phyloP scores from a whole-genome alignment of 2,329 filamentous ascomycete genomes.

The Aspergillus novoparasiticus region DNA sequence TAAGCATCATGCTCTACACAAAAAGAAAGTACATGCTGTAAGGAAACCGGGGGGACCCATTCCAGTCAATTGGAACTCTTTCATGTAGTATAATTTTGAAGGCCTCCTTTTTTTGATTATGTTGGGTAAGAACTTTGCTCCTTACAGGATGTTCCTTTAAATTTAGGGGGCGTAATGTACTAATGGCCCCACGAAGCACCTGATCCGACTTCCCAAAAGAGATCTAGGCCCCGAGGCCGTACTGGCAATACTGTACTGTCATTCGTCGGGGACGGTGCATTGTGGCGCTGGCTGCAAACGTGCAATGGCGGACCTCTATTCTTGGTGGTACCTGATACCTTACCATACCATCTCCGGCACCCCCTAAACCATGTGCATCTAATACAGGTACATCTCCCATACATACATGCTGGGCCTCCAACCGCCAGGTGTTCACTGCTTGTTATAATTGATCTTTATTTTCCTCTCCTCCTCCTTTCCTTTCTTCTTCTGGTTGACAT shows the following conservation, averaged over 20 bases:
- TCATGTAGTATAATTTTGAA: neutral
- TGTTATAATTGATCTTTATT: constrained; percentile 14
- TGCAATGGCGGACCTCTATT: neutral
- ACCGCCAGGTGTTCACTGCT: constrained; percentile 4
- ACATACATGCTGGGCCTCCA: constrained; percentile 7
- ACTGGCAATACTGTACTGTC: neutral
- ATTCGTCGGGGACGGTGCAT: neutral
- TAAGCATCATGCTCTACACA: neutral
- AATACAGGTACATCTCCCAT: neutral
- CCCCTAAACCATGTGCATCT: neutral
- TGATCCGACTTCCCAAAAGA: constrained; percentile 1
- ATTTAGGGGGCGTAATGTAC: neutral
- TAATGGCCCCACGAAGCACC: constrained; percentile 4
- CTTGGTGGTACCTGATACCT: constrained; percentile 4
- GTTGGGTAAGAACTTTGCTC: neutral
- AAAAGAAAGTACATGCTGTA: neutral
- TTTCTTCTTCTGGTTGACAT: constrained; percentile 5
- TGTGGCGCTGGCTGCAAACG: constrained; percentile 8
- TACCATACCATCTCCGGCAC: constrained; percentile 4
- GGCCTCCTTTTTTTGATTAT: neutral
- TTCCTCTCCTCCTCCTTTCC: constrained; percentile 13
- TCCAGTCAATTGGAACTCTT: neutral
- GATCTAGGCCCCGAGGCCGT: neutral
- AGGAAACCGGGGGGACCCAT: neutral
- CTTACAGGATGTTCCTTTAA: neutral